Base-by-base conservation (phyloP, 306 rosid genomes). In the Chamaecrista fasciculata region DNA sequence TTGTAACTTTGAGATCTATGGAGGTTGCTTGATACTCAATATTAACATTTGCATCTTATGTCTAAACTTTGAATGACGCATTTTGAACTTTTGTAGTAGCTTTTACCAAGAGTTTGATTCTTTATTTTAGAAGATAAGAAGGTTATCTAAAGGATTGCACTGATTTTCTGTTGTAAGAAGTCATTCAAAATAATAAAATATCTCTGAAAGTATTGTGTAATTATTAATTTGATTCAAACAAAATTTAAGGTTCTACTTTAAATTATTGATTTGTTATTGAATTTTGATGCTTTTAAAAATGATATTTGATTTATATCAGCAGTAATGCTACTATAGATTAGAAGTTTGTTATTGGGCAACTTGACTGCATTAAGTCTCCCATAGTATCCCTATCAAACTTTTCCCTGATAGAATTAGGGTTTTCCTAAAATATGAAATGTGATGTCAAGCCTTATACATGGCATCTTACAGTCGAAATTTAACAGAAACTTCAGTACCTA, bases 1-100 rank as follows among this genome's bases (percentile, higher is more conserved):
- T 37, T 64, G 24, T 21, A 75, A 70, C 74, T 75, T 4, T 44
- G 72, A 26, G 55, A 64, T 70, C 46, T 48, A 40, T 50, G 66
- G 52, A 39, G 40, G 53, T 34, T 74, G 70, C 68, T 69, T 65
- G 59, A 29, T 66, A 40, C 25, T 50, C 50, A 66, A 19, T 66
- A 25, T 71, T 59, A 31, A 43, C 36, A 29, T 62, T 73, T 26
- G 12, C 49, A 3, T 58, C 24, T 58, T 72, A 42, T 57, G 52
- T 53, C 67, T 58, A 37, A 15, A 25, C 11, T 65, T 65, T 58
- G 47, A 55, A 58, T 24, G 18, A 40, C 67, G 36, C 6, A 39
- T 18, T 39, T 48, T 48, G 73, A 57, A 43, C 60, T 57, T 76
- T 44, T 57, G 26, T 52, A 48, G 61, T 70, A 48, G 63, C 69